phyloP scores from a whole-genome alignment of 2,329 filamentous ascomycete genomes.

The Stachybotrys chlorohalonatus region DNA sequence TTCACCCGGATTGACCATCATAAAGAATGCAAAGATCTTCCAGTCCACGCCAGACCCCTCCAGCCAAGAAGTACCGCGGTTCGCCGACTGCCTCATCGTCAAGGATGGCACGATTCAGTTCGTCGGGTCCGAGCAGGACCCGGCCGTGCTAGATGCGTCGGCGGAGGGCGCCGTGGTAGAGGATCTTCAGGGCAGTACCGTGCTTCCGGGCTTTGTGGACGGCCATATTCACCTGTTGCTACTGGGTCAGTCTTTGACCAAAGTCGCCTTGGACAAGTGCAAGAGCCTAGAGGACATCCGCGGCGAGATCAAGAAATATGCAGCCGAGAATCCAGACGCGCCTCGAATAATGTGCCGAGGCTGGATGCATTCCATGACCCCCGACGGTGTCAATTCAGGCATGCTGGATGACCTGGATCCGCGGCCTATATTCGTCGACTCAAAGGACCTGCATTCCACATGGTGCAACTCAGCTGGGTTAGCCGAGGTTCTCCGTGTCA shows the following conservation, averaged over 20 bases:
- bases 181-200: constrained; percentile 17
- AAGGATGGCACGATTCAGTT: not conserved
- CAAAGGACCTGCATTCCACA: constrained; percentile 46
- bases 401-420: constrained; percentile 42
- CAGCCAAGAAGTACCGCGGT: not conserved
- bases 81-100: not conserved
- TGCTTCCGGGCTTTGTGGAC: constrained; percentile 43
- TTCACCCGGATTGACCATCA: not conserved
- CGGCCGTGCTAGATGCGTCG: not conserved
- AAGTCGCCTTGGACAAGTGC: constrained; percentile 32
- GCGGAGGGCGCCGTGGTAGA: constrained; percentile 8
- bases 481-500: constrained; percentile 25
- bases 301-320: constrained; percentile 27
- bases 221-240: constrained; percentile 42
- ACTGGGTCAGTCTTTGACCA: constrained; percentile 37
- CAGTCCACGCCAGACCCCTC: not conserved
- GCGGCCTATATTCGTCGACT: constrained; percentile 46
- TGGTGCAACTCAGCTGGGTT: constrained; percentile 47
- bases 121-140: not conserved
- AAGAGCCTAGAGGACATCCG: constrained; percentile 34
- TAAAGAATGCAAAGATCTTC: not conserved
- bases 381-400: constrained; percentile 31
- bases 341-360: constrained; percentile 42
- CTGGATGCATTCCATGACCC: constrained; percentile 46
- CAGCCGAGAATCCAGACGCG: constrained; percentile 29